Base-by-base conservation (phyloP, 441 rosid genomes). In the Mallotus japonicus region DNA sequence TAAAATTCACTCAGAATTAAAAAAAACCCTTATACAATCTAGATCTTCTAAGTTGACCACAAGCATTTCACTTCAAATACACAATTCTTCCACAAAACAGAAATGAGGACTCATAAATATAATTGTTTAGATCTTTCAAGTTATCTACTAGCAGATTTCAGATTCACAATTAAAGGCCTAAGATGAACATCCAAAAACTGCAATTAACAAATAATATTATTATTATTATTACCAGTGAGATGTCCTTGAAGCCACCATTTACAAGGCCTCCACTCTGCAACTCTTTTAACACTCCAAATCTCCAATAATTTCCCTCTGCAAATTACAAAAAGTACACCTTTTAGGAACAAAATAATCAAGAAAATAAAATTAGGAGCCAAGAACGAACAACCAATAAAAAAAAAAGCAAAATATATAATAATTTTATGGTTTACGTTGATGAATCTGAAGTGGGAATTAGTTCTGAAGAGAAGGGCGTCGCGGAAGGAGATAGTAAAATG, bases 211-310 rank as follows among this genome's bases (percentile, higher is more conserved):
- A 19, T 51, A n/a, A 72, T 55, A 64, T 51, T 61, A 7, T 12
- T 63, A 56, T 6, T 55, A 28, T 28, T 10, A 81, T 71, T 84
- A 94, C 93, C 86, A 71, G 86, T 83, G 20, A 84, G 79, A 47
- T 87, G 87, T 5, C 90, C 86, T 59, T 89, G 82, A 83, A 86
- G 83, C 97, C 97, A 92, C 97, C 99, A 94, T 70, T 87, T 82
- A 89, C 99, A 92, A 67, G 99, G 97, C 47, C 97, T 86, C 99
- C 99, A 94, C 75, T 92, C 99, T 17, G 84, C 75, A 61, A 80
- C 53, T 83, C 93, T 88, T 87, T 74, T 80, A 20, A 89, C 90
- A 77, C 90, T 82, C 97, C 99, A 94, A 88, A 94, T 87, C 28
- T 83, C 91, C 74, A 79, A 81, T 63, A 78, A 80, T 65, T 74